Evolutionary conservation across 352 stramenopile genomes (phyloP).

Genomic region (Pilasporangium apinafurcum): DNA sequence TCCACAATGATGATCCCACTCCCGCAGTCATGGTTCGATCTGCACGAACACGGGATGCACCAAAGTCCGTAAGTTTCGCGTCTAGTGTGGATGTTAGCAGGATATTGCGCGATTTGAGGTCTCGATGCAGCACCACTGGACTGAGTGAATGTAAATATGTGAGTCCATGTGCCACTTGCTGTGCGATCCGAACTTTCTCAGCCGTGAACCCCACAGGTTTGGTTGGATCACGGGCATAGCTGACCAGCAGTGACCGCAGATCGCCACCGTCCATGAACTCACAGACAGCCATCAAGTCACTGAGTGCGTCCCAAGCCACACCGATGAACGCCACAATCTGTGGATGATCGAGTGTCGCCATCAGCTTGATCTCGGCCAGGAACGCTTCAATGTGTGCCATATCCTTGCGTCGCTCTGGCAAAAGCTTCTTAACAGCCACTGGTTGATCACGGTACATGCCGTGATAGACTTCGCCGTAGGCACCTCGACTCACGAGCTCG

Average conservation of each 20-base stretch:
- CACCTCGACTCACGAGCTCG: constrained; percentile 22
- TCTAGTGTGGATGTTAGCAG: constrained; percentile 28
- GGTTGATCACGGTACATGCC: constrained; percentile 22
- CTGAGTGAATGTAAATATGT: constrained; percentile 41
- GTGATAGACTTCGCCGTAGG: constrained; percentile 28
- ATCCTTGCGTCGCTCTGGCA: constrained; percentile 32
- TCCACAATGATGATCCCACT: constrained; percentile 29
- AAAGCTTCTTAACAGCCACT: constrained; percentile 32
- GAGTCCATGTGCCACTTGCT: constrained; percentile 32
- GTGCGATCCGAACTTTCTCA: constrained; percentile 29
- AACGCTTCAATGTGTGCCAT: constrained; percentile 30
- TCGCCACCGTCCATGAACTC: constrained; percentile 58
- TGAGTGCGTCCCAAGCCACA: constrained; percentile 45
- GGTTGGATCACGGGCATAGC: no score
- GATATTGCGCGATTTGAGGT: constrained; percentile 72
- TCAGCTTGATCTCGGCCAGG: constrained; percentile 30
- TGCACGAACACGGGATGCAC: constrained; percentile 8
- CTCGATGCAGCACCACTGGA: constrained; percentile 39
- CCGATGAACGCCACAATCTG: constrained; percentile 47
- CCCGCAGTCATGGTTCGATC: constrained; percentile 25
- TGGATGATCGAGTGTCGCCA: constrained; percentile 37
- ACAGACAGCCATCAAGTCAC: constrained; percentile 37
- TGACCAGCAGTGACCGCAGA: constrained; percentile 25
- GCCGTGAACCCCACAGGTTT: constrained; percentile 15
- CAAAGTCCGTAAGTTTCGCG: constrained; percentile 55